Evolutionary conservation across 306 rosid genomes (phyloP), one percentile per base, ranked within the genome.

Genomic region (Arachis stenosperma): DNA sequence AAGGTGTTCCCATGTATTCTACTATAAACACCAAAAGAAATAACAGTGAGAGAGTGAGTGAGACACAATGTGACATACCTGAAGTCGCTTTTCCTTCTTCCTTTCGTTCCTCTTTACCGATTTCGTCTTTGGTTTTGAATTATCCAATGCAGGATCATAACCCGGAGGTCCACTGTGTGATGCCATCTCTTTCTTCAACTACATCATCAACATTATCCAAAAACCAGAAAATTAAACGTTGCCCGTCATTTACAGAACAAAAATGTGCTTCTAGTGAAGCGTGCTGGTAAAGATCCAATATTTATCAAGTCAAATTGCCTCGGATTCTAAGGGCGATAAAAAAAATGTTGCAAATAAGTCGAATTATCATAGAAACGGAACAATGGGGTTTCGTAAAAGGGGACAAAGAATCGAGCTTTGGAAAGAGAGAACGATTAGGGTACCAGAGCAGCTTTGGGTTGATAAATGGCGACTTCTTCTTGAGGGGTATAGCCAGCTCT

Each of bases 391-490:
- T n/a, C 6, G 40, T 10, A 43, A 53, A 42, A 30, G 2, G 61
- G 37, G 30, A 54, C 17, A 48, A 74, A 46, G 33, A 54, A 41
- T 13, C 4, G 41, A 61, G 13, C 62, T 61, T 61, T 2, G 50
- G 17, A 52, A 4, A 36, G 70, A 51, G 48, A 52, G 13, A 52
- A 6, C 3, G 57, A 64, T 40, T 6, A 44, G 7, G 82, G 63
- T 85, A 90, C 96, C 84, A 86, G 76, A 70, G 93, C 75, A 17
- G 87, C 88, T 86, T 84, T 90, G 77, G 98, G 77, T 65, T 88
- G 92, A 80, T 95, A 95, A 69, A 86, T 84, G 61, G 98, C 96
- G 83, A 90, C 92, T 81, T 95, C 99, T 51, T 95, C 99, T 43
- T 83, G 98, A 52, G 99, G 99, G 44, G 61, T 69, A 67, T 90